Evolutionary conservation across 2,329 filamentous ascomycete genomes (phyloP).

Genomic region (Lachnellula hyalina): DNA sequence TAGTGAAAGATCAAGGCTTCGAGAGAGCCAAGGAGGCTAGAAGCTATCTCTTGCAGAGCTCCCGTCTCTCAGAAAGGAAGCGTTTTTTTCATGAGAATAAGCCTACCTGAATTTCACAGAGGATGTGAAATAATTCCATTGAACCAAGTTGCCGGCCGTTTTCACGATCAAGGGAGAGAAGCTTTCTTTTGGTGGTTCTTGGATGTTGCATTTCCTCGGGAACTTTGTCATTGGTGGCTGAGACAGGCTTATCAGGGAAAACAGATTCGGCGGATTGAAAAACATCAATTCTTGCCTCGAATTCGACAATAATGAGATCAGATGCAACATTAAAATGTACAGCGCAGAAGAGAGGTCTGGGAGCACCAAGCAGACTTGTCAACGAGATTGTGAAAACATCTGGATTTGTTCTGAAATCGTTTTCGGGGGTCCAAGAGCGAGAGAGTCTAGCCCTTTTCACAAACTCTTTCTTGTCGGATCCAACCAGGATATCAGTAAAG

Average conservation of each 20-base stretch:
- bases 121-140: slow-evolving; percentile 22
- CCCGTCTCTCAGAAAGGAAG: too few species aligned
- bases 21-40: too few species aligned
- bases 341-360: slow-evolving; percentile 17
- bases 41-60: too few species aligned
- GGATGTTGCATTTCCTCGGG: slow-evolving; percentile 9
- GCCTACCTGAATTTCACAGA: slow-evolving; percentile 12
- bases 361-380: slow-evolving; percentile 12
- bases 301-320: slow-evolving; percentile 21
- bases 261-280: slow-evolving; percentile 12
- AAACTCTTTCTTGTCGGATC: slow-evolving; percentile 17
- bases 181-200: slow-evolving; percentile 12
- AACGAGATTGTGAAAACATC: slow-evolving; percentile 20
- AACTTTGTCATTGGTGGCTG: slow-evolving; percentile 11
- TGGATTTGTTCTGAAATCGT: slow-evolving; percentile 9
- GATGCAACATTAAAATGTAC: slow-evolving; percentile 13
- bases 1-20: too few species aligned
- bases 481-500: slow-evolving; percentile 18
- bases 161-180: slow-evolving; percentile 16
- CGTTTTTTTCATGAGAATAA: too few species aligned
- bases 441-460: slow-evolving; percentile 8
- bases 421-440: background rate
- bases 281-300: slow-evolving; percentile 16
- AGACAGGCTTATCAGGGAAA: slow-evolving; percentile 8
- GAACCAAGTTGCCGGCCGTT: slow-evolving; percentile 12